phyloP scores from a whole-genome alignment of 345 rosid genomes.

The Kernera saxatilis region DNA sequence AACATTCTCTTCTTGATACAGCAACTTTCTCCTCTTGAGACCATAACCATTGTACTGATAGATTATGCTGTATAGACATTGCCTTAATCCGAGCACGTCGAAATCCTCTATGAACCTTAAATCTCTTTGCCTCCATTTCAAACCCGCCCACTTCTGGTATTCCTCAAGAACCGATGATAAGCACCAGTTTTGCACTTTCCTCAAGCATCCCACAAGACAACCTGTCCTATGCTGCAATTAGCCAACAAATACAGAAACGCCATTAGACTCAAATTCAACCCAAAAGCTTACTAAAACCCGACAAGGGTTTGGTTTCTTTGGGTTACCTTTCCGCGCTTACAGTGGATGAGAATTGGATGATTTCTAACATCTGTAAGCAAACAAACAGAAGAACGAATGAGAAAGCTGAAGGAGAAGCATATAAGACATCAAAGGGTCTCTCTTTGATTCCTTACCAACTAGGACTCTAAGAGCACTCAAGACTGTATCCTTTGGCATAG shows the following conservation, averaged over 20 bases:
- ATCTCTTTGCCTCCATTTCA: conserved; percentile 53
- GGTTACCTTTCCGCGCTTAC: conserved; percentile 80
- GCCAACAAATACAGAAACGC: background rate
- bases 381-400: background rate
- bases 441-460: conserved; percentile 47
- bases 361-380: conserved; percentile 69
- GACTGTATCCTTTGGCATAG: conserved; percentile 50
- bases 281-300: background rate
- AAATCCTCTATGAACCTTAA: conserved; percentile 59
- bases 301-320: background rate
- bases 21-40: conserved; percentile 60
- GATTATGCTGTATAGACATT: conserved; percentile 60
- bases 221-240: conserved; percentile 80
- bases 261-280: background rate
- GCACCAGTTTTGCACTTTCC: conserved; percentile 81
- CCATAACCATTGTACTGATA: conserved; percentile 74
- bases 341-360: conserved; percentile 84
- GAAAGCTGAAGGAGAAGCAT: background rate
- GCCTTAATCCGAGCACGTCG: conserved; percentile 40
- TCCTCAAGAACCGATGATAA: conserved; percentile 68
- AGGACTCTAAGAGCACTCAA: conserved; percentile 64
- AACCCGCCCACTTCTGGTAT: conserved; percentile 59
- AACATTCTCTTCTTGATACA: conserved; percentile 51
- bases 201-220: conserved; percentile 77
- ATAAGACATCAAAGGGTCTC: background rate